Base-by-base conservation (phyloP, 2,329 filamentous ascomycete species). In the Pseudogymnoascus sp. region DNA sequence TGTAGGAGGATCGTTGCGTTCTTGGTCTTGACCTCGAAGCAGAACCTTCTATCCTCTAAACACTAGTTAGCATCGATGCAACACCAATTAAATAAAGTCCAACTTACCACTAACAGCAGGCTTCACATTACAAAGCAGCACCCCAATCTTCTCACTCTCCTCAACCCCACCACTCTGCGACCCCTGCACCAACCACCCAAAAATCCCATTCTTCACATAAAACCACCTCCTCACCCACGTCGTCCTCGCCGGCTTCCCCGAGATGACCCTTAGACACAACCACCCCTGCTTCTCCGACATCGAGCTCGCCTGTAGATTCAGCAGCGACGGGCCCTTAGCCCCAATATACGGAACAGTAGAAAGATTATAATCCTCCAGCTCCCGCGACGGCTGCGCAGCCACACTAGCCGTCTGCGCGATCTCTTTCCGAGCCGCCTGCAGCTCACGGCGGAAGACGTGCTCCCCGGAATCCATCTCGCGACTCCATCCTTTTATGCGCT, bases 21-120 rank as follows among this genome's bases (percentile, higher is more conserved):
- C 75, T 97, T 99, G 2, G 95, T 99, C 80, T 97, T 99, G 71
- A 99, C 89, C 76, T 99, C 95, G 71, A 99, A 97, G 74, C 95
- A 97, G 76, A 97, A 99, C 14, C 95, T 85, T 40, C 95, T 86
- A 71, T 99, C 95, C 76, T 99, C 95, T 68, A 28, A 28, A 28
- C 14, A n/a, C 23, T 8, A 28, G 43, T 49, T 2, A 49, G 43
- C 12, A 49, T 16, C 2, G 9, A 49, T 16, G 16, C 43, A 28
- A 28, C 7, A 11, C 16, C 23, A 49, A 2, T 3, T n/a, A 9
- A n/a, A 28, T 9, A 28, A n/a, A 49, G 7, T 28, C 9, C 12
- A 3, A 49, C 43, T 28, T 49, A 49, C 43, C 43, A 23, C 91
- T 88, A 61, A 96, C 89, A 0, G 93, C 92, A 16, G 93, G 92